Conservation (phyloP, 2,329 filamentous ascomycete species). For the Trichoderma brevicompactum region DNA sequence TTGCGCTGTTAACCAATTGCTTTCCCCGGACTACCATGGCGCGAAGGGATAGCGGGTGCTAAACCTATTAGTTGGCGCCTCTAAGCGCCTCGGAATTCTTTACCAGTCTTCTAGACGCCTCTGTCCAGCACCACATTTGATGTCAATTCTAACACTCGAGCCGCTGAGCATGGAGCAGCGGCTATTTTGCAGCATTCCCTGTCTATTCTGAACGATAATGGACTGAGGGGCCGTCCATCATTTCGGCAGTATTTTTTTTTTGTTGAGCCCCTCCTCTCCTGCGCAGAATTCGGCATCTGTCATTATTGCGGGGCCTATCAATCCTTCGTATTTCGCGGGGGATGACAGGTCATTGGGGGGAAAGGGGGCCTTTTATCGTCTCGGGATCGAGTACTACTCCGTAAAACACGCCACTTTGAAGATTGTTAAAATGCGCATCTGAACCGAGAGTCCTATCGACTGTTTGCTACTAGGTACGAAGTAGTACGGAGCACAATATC, state of each 20-base stretch:
- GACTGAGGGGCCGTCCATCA: neutral
- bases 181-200: neutral
- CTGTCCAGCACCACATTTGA: neutral
- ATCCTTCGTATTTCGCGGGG: slow-evolving; percentile 17
- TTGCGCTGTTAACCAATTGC: slow-evolving; percentile 6
- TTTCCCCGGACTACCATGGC: slow-evolving; percentile 9
- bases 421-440: neutral
- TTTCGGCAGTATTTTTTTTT: slow-evolving; percentile 21
- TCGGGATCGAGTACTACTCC: neutral
- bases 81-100: neutral
- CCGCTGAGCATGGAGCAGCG: neutral
- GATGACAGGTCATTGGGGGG: neutral
- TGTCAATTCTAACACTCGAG: neutral
- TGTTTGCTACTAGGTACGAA: too few relatives aligned
- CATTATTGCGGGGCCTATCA: slow-evolving; percentile 9
- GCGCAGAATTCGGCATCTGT: slow-evolving; percentile 11
- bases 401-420: neutral
- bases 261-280: slow-evolving; percentile 26
- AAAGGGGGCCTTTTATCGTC: neutral
- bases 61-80: neutral
- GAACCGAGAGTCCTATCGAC: neutral
- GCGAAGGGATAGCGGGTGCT: neutral
- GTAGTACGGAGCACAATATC: too few relatives aligned
- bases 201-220: neutral
- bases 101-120: slow-evolving; percentile 17